phyloP scores from a whole-genome alignment of 768 basidiomycete species.

The Plicaturopsis crispa region DNA sequence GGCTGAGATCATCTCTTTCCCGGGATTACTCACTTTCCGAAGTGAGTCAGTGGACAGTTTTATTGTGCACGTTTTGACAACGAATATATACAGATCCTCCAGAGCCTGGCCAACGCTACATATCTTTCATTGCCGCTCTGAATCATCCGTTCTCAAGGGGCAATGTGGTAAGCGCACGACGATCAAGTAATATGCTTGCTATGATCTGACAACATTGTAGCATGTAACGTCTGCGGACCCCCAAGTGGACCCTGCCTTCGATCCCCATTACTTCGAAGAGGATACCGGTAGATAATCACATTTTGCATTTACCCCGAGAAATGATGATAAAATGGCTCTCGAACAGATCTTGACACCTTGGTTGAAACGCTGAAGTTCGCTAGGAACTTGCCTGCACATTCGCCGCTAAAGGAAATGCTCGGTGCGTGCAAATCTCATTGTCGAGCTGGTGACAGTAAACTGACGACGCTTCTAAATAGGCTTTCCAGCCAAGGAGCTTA shows the following conservation, averaged over 20 bases:
- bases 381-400: slow-evolving; percentile 17
- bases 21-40: background rate
- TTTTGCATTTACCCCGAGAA: background rate
- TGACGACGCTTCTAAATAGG: too few relatives aligned
- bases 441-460: too few relatives aligned
- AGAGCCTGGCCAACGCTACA: slow-evolving; percentile 14
- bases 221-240: slow-evolving; percentile 28
- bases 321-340: slow-evolving; percentile 2
- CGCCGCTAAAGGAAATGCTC: slow-evolving; percentile 16
- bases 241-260: slow-evolving; percentile 23
- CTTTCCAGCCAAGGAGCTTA: slow-evolving; percentile 14
- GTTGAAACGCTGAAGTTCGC: slow-evolving; percentile 26
- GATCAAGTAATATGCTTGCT: too few relatives aligned
- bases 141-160: slow-evolving; percentile 17
- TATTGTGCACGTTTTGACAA: background rate
- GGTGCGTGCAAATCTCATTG: too few relatives aligned
- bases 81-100: slow-evolving; percentile 2
- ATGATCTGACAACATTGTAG: slow-evolving; percentile 2
- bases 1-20: slow-evolving; percentile 12
- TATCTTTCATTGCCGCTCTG: slow-evolving; percentile 13
- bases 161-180: slow-evolving; percentile 11
- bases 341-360: slow-evolving; percentile 21
- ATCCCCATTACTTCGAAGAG: slow-evolving; percentile 35
- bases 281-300: slow-evolving; percentile 23
- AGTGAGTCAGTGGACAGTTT: background rate